These are phyloP conservation scores for Globisporangium yorkense DNA, from an alignment of 352 stramenopile genomes.

Conservation along the genomic window DNA sequence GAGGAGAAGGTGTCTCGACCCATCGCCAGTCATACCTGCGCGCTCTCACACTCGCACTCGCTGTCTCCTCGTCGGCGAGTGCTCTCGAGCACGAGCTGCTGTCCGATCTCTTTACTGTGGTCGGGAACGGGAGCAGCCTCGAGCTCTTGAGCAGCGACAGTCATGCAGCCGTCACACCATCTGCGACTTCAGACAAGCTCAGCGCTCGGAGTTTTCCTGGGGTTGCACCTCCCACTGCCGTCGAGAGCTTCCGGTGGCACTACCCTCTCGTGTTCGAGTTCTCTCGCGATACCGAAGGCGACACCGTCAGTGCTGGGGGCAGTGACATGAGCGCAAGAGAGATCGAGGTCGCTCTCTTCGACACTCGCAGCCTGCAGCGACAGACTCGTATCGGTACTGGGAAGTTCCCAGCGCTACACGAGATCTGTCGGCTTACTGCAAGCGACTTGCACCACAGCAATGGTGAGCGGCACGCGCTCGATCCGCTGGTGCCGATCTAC, in stretches of 20 bases:
- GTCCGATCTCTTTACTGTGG: constrained; percentile 3
- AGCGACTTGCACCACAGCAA: background rate
- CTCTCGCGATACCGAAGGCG: no score
- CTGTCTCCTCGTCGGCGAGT: background rate
- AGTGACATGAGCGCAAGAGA: background rate
- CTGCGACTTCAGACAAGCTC: background rate
- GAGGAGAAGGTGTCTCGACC: background rate
- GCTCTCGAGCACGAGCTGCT: background rate
- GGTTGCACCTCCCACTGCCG: background rate
- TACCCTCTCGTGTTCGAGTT: constrained; percentile 23
- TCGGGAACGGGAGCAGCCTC: background rate
- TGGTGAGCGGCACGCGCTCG: background rate
- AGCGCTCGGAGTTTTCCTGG: background rate
- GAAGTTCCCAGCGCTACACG: constrained; percentile 12
- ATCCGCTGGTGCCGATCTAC: constrained; percentile 7
- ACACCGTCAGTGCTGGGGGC: no score
- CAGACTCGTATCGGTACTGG: constrained; percentile 19
- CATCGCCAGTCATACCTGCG: background rate
- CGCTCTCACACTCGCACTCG: constrained; percentile 1
- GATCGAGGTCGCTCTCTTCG: constrained; percentile 23
- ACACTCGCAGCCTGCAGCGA: constrained; percentile 12
- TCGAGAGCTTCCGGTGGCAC: constrained; percentile 21
- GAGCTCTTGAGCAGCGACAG: background rate
- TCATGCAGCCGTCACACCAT: constrained; percentile 15
- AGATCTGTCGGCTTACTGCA: background rate